Percentiles rank a stretch among this genome's conserved stretches.
These are phyloP conservation scores for Wickerhamiella vanderwaltii DNA, from an alignment of 805 yeast genomes.

Conservation along the genomic window DNA sequence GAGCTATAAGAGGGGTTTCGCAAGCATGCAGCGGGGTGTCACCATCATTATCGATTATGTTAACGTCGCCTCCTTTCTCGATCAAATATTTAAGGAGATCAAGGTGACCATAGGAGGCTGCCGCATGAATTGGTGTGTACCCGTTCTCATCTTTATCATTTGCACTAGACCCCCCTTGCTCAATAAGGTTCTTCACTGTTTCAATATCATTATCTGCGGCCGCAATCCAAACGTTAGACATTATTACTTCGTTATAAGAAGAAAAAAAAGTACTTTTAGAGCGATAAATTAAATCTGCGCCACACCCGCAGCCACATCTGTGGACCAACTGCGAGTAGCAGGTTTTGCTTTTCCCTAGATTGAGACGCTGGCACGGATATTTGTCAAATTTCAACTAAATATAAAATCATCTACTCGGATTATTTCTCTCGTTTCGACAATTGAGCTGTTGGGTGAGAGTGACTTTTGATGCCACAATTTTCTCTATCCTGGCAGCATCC, in stretches of 20 bases:
- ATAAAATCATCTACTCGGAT: too few species aligned
- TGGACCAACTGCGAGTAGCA: too few species aligned
- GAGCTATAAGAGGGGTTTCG: slow-evolving; percentile 59
- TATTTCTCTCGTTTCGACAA: too few species aligned
- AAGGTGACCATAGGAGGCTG: slow-evolving; percentile 79
- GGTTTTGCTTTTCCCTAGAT: too few species aligned
- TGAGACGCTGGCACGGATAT: too few species aligned
- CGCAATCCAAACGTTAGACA: slow-evolving; percentile 79
- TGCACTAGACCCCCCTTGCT: slow-evolving; percentile 42
- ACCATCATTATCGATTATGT: slow-evolving; percentile 76
- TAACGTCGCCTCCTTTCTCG: slow-evolving; percentile 60
- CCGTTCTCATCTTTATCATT: slow-evolving; percentile 84
- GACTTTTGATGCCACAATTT: too few species aligned
- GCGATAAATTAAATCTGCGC: too few species aligned
- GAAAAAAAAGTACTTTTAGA: background rate
- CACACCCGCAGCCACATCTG: too few species aligned
- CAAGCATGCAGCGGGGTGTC: slow-evolving; percentile 92
- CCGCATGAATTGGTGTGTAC: slow-evolving; percentile 95
- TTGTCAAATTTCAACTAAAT: too few species aligned
- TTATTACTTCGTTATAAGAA: background rate
- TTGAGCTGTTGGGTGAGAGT: too few species aligned
- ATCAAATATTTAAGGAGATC: slow-evolving; percentile 52
- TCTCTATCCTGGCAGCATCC: too few species aligned
- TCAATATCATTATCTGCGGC: slow-evolving; percentile 71
- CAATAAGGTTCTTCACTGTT: slow-evolving; percentile 45